Evolutionary conservation across 2,329 filamentous ascomycete species (phyloP), one percentile per base, ranked within the genome.

Genomic region (Coccinonectria pachysandricola): DNA sequence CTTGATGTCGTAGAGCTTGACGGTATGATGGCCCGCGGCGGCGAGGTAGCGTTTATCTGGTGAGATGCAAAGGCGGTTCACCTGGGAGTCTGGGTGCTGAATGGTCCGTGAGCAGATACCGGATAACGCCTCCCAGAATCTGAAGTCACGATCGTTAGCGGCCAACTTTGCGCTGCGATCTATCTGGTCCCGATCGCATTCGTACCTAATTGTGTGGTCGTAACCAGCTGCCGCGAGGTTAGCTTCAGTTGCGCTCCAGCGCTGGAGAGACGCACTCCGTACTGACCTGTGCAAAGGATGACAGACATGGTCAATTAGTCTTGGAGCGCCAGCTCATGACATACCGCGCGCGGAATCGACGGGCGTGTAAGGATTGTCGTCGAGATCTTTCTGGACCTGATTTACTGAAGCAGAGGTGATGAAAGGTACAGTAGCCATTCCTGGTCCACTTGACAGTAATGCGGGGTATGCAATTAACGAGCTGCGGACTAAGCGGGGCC

Each of bases 1-100:
- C 51, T 94, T 94, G 64, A 96, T 94, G 50, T 98, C 91, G 64
- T 92, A 98, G 32, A 98, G 81, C 61, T 96, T 96, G 50, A 98
- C 85, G 26, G 82, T 86, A 55, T 88, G 71, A 52, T 79, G 71
- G 43, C 71, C 70, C 6, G 71, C 71, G n/a, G 84, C 87, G 17
- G 87, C 88, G 28, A 96, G 79, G 57, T 81, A 95, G 37, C 88
- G 82, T 60, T 98, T 98, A 63, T 98, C 91, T 37, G 91, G 91
- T 8, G 91, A 95, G 49, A 98, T 98, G 57, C 88, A 96, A 24
- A 98, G 78, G 21, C 91, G 83, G 59, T 98, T 98, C 44, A 98
- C 91, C 58, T 98, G 91, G 7, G 88, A 96, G 57, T 98, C 91
- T 3, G 91, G 85, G 51, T 98, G 88, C 45, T 95, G 91, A 44